Conservation (phyloP, 306 rosid genomes). For the Ziziphus jujuba region DNA sequence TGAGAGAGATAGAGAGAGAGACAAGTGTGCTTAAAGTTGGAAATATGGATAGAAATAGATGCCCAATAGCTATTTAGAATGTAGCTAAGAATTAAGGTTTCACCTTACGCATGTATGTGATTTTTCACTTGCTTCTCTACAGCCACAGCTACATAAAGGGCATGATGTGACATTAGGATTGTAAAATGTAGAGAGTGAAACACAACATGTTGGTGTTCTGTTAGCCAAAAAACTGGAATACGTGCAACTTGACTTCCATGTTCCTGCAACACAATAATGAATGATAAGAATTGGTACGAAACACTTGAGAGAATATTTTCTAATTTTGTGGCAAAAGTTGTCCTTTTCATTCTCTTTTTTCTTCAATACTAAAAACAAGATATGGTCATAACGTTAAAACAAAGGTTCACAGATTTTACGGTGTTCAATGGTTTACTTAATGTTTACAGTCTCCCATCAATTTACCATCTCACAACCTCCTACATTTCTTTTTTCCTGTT, state of each 20-base stretch:
- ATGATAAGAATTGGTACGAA: neutral
- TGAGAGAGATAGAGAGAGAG: constrained; percentile 6
- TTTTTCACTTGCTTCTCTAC: constrained; percentile 44
- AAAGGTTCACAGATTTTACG: too few relatives aligned
- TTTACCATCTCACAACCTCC: too few relatives aligned
- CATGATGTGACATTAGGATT: constrained; percentile 60
- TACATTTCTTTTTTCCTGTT: too few relatives aligned
- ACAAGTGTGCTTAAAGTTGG: constrained; percentile 7
- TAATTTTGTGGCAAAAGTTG: neutral
- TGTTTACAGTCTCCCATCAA: too few relatives aligned
- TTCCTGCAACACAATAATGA: constrained; percentile 48
- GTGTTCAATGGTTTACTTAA: too few relatives aligned
- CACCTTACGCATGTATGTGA: constrained; percentile 51
- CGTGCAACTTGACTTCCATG: constrained; percentile 74
- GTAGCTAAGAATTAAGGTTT: neutral
- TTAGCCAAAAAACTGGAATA: constrained; percentile 65
- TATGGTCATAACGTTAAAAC: too few relatives aligned
- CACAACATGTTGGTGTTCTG: constrained; percentile 61
- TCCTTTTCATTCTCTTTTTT: neutral
- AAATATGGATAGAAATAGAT: neutral
- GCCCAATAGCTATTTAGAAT: neutral
- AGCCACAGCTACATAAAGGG: constrained; percentile 69
- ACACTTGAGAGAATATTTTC: neutral
- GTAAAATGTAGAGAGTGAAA: constrained; percentile 82
- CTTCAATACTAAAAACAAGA: too few relatives aligned